A percentile compares a stretch with the other conserved stretches of the same genome.
Conservation (phyloP, 345 rosid genomes). For the Rhizophora apiculata region DNA sequence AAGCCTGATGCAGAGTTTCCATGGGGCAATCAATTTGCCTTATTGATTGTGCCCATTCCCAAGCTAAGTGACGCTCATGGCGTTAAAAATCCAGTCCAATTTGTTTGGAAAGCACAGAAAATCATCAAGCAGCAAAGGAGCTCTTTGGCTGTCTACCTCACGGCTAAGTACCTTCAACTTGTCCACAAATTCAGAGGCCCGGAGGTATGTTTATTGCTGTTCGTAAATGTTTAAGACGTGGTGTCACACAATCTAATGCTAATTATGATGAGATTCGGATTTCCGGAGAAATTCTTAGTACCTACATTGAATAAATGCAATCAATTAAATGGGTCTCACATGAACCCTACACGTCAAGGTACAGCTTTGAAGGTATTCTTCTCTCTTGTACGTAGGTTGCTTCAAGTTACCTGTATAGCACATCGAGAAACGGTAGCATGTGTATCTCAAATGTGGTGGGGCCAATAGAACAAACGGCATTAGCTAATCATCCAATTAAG, state of each 20-base stretch:
- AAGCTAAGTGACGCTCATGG: conserved; percentile 3
- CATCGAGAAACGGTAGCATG: conserved; percentile 53
- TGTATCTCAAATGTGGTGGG: conserved; percentile 46
- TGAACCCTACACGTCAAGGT: no score
- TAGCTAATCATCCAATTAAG: conserved; percentile 44
- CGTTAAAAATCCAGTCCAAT: neutral
- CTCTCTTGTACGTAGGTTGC: conserved; percentile 18
- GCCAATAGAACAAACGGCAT: conserved; percentile 41
- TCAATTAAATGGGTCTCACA: no score
- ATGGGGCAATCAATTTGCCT: conserved; percentile 47
- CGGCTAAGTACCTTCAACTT: conserved; percentile 24
- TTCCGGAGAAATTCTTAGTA: no score
- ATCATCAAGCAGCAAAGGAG: conserved; percentile 28
- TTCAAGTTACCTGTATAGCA: conserved; percentile 32
- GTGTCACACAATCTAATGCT: neutral
- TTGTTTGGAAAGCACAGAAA: conserved; percentile 19
- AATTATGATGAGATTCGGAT: neutral
- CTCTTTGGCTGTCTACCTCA: conserved; percentile 28
- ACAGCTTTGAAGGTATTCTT: no score
- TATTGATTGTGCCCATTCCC: conserved; percentile 33
- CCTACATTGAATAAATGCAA: no score
- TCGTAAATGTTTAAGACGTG: neutral
- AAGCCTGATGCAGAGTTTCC: conserved; percentile 30
- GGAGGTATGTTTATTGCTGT: neutral
- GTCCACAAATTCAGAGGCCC: conserved; percentile 28